Base-by-base conservation (phyloP, 2,329 filamentous ascomycete genomes). In the Fusarium sp. region DNA sequence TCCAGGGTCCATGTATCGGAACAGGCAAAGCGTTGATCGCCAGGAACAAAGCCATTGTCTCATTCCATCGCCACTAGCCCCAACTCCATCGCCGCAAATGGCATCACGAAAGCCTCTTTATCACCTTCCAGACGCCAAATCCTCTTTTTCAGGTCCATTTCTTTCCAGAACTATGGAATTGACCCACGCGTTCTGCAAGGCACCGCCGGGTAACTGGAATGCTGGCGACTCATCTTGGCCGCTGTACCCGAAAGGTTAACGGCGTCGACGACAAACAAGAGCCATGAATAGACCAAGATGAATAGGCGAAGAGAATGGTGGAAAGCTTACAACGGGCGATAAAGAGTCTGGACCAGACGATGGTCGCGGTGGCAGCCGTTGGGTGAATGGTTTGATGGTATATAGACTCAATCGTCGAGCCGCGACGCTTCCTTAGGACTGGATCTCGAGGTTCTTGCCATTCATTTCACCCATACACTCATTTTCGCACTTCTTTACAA, bases 11-110 rank as follows among this genome's bases (percentile, higher is more conserved):
- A 16, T 8, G 1, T 3, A 0, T 10, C 68, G 51, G 49, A 71
- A 56, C 4, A 16, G 28, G 45, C 40, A 41, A 37, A 6, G n/a
- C 25, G 32, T 40, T 37, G 37, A 46, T n/a, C 46, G 28, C 50
- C 49, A 66, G 41, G 55, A 55, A 71, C 67, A 63, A 68, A 47
- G 23, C 56, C 23, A 55, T 51, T 69, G 42, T 71, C 49, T 41
- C 59, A 55, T 55, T 54, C 45, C n/a, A 54, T 67, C 21, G 37
- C 55, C 67, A 61, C 59, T 3, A 46, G 41, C 3, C n/a, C 13
- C 2, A 30, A 45, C 8, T 12, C 20, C 27, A 32, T 30, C 48
- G 27, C 63, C 68, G 68, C 68, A 69, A 53, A 37, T 49, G 46
- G 23, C 32, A 54, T 59, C 64, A 32, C 12, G n/a, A 55, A 37